Conservation (phyloP, 148 eudicot species). For the Persicaria maculosa region DNA sequence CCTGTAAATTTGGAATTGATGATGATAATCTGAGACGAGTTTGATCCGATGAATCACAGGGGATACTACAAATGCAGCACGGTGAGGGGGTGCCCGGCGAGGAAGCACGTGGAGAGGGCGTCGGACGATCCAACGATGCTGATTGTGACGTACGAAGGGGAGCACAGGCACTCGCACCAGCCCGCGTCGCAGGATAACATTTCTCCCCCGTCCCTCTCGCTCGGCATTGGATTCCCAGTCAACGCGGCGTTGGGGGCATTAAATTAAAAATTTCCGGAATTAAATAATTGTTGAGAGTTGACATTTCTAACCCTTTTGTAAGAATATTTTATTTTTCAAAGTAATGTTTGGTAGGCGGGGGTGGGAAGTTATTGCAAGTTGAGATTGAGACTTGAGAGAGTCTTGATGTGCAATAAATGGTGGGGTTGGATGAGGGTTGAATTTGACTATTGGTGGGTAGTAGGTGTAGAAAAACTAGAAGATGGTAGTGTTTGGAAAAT, state of each 20-base stretch:
- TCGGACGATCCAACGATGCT: constrained; percentile 62
- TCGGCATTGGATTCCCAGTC: constrained; percentile 9
- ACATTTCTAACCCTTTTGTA: neutral
- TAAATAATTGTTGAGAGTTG: neutral
- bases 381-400: neutral
- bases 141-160: constrained; percentile 66
- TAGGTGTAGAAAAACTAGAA: neutral
- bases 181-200: constrained; percentile 16
- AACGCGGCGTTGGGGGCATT: constrained; percentile 6
- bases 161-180: constrained; percentile 43
- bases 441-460: neutral
- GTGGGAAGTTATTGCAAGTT: neutral
- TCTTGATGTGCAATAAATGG: constrained; percentile 2
- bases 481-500: neutral
- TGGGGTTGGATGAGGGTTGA: constrained; percentile 1
- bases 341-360: neutral
- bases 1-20: neutral
- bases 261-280: neutral
- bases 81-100: constrained; percentile 66
- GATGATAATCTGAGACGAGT: neutral
- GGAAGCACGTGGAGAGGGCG: constrained; percentile 68
- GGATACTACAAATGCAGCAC: constrained; percentile 77
- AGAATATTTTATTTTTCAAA: neutral
- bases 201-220: neutral
- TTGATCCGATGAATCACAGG: constrained; percentile 21